Evolutionary conservation across 257 asterid species (phyloP).

Genomic region (Solanum lycopersicoides): DNA sequence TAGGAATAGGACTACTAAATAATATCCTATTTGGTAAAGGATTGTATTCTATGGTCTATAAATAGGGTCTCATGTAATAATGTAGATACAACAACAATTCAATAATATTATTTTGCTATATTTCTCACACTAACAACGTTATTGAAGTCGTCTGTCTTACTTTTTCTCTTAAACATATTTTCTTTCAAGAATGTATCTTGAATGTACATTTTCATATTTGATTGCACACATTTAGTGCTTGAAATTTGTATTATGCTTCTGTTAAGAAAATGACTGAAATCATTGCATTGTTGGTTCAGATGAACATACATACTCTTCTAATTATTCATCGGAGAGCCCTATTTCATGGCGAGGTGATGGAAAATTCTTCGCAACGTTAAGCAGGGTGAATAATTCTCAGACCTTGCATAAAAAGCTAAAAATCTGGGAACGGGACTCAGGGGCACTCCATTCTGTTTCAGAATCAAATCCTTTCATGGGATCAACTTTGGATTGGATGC

Average conservation of each 20-base stretch:
- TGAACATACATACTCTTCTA: conserved; percentile 39
- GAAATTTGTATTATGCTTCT: neutral
- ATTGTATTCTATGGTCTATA: no score
- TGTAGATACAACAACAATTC: no score
- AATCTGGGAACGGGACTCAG: conserved; percentile 97
- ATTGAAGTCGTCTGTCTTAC: neutral
- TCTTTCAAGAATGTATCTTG: neutral
- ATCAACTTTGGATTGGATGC: conserved; percentile 73
- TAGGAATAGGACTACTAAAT: no score
- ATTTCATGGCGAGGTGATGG: conserved; percentile 97
- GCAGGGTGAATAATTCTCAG: conserved; percentile 43
- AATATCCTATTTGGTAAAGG: no score
- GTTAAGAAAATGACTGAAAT: neutral
- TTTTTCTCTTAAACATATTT: neutral
- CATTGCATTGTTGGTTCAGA: conserved; percentile 22
- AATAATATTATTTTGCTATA: no score
- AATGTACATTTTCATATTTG: neutral
- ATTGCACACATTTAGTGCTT: neutral
- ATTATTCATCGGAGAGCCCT: conserved; percentile 35
- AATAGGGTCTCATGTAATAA: no score
- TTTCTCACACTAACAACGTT: neutral
- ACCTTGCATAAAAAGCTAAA: conserved; percentile 51
- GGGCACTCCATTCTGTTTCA: conserved; percentile 71
- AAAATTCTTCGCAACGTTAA: conserved; percentile 67
- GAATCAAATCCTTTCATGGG: conserved; percentile 72